Conservation (phyloP, 2,329 filamentous ascomycete genomes). For the Blastomyces emzantsi region DNA sequence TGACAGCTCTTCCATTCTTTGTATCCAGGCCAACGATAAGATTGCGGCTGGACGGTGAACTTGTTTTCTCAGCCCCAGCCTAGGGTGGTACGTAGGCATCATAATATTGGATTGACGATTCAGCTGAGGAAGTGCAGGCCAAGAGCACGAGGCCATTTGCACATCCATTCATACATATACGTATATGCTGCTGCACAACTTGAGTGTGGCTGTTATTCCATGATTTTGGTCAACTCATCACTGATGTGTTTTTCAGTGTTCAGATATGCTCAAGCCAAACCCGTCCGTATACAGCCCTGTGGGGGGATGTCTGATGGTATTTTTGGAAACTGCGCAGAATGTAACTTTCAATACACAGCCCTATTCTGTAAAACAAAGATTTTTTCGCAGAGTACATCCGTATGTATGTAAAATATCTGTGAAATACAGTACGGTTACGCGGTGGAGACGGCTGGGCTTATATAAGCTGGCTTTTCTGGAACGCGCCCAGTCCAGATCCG, state of each 20-base stretch:
- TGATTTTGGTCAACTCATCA: too few relatives aligned
- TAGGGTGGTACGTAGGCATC: neutral
- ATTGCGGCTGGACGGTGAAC: too few relatives aligned
- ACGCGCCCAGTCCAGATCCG: neutral
- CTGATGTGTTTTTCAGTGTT: too few relatives aligned
- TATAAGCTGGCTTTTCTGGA: neutral
- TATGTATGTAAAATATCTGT: neutral
- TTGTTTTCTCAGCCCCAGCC: neutral
- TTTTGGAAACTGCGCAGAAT: neutral
- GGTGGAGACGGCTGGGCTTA: neutral
- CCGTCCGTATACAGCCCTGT: too few relatives aligned
- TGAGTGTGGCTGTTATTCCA: too few relatives aligned
- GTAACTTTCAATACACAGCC: neutral
- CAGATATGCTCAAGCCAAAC: too few relatives aligned
- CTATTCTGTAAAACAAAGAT: neutral
- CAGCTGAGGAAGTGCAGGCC: neutral
- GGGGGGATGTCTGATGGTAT: too few relatives aligned
- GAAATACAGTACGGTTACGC: neutral
- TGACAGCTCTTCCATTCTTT: neutral
- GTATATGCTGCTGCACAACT: too few relatives aligned
- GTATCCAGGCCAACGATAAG: neutral
- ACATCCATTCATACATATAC: neutral
- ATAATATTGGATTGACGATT: neutral
- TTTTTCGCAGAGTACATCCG: too few relatives aligned
- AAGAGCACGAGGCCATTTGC: neutral